Evolutionary conservation across 495 filamentous ascomycete genomes (phyloP), one percentile per base, ranked within the genome.

Genomic region (Penicillium cinerascens): DNA sequence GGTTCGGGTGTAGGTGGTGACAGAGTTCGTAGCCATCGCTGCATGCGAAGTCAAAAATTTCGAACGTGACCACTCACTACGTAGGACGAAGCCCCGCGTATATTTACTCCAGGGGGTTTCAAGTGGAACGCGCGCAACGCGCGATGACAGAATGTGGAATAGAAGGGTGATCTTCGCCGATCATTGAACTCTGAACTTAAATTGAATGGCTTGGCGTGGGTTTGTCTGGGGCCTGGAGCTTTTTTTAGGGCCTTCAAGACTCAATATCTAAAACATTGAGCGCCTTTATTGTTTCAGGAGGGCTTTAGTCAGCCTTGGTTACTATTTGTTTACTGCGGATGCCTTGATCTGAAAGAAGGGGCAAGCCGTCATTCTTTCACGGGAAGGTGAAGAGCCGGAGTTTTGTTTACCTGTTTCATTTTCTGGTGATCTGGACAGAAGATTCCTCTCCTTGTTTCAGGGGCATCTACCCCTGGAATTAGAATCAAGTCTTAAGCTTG

Each of bases 141-240:
- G 57, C 52, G 57, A 66, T 63, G 63, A 66, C 56, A 66, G 63
- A 66, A 66, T 66, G 63, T 66, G 60, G 52, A 66, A 56, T 60
- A 54, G 50, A 57, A 53, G 42, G 53, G 51, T 47, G 63, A 66
- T 66, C 56, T 16, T 4, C 56, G 60, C 37, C 54, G 59, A 66
- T 66, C 63, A 66, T 66, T 63, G 63, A 66, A 63, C 51, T 51
- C 63, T 58, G 54, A 40, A 36, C 44, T 55, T 36, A 33, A 13
- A 33, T 33, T 9, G 29, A 3, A 33, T 33, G 29, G 29, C 29
- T 33, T 33, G 29, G 29, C 29, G 11, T 33, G 56, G 38, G 21
- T 21, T 17, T 41, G 16, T 18, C 9, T 17, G 38, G 38, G 38
- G 38, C 0, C 38, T 41, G 20, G 38, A 41, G 38, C 16, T 41